phyloP scores from a whole-genome alignment of 1,284 basidiomycete species.

The Pseudozyma thailandica region DNA sequence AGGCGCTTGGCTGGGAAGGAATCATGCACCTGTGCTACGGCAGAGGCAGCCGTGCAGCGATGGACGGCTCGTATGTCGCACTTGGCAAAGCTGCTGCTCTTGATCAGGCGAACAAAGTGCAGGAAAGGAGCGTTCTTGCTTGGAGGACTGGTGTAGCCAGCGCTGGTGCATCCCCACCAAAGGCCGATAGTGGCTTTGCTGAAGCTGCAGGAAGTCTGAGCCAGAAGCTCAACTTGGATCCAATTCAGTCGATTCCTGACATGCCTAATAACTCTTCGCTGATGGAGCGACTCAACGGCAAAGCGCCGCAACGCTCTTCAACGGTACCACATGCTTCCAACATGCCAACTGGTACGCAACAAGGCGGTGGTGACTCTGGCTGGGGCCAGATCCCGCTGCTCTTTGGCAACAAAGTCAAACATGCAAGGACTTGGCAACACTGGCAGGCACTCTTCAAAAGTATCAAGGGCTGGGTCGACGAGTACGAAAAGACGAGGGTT shows the following conservation, averaged over 20 bases:
- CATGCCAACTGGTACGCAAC: neutral
- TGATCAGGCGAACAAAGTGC: constrained; percentile 39
- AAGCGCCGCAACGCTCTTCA: constrained; percentile 22
- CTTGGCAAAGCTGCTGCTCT: constrained; percentile 60
- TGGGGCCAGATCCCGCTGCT: constrained; percentile 25
- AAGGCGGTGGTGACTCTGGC: neutral
- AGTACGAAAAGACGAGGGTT: constrained; percentile 59
- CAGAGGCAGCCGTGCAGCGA: constrained; percentile 43
- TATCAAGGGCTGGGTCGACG: constrained; percentile 59
- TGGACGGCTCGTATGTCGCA: constrained; percentile 40
- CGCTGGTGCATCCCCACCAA: constrained; percentile 30
- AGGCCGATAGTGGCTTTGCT: constrained; percentile 5
- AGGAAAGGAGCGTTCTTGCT: constrained; percentile 47
- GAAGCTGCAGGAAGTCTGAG: constrained; percentile 10
- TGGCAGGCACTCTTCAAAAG: constrained; percentile 56
- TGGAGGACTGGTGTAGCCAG: constrained; percentile 55
- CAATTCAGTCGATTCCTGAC: constrained; percentile 6
- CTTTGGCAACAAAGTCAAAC: constrained; percentile 35
- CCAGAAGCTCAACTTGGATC: constrained; percentile 27
- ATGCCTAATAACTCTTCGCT: constrained; percentile 14
- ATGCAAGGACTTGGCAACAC: constrained; percentile 57
- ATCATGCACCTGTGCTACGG: constrained; percentile 66
- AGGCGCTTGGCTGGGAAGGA: constrained; percentile 65
- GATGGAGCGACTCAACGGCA: constrained; percentile 22
- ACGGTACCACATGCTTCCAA: constrained; percentile 13